A percentile compares a stretch with the other conserved stretches of the same genome.
phyloP scores from a whole-genome alignment of 345 rosid genomes.

The Corchorus olitorius region DNA sequence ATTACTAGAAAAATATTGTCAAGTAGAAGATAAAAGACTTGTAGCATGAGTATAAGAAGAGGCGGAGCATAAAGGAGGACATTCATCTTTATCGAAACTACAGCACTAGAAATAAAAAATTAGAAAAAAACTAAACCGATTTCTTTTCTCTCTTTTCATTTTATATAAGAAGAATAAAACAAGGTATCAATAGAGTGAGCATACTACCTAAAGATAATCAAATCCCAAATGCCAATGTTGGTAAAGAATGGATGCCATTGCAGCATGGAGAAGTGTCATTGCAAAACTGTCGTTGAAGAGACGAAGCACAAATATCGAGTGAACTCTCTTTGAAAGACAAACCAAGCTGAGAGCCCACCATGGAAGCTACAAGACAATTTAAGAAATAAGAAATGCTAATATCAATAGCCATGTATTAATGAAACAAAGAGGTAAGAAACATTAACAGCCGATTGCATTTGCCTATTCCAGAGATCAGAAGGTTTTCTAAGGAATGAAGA shows the following conservation, averaged over 20 bases:
- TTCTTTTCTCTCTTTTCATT: conserved; percentile 19
- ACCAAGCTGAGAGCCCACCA: conserved; percentile 90
- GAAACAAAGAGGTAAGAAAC: not conserved
- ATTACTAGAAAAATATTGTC: conserved; percentile 1
- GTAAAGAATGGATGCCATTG: conserved; percentile 63
- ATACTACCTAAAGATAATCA: conserved; percentile 75
- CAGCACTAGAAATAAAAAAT: conserved; percentile 48
- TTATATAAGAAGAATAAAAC: not conserved
- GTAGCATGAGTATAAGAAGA: conserved; percentile 70
- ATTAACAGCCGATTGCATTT: conserved; percentile 6
- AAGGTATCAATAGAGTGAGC: conserved; percentile 16
- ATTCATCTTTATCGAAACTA: conserved; percentile 95
- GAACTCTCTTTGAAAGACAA: conserved; percentile 86
- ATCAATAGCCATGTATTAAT: not conserved
- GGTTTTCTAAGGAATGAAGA: not conserved
- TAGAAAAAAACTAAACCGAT: conserved; percentile 14
- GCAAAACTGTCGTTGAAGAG: conserved; percentile 94
- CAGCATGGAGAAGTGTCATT: conserved; percentile 80
- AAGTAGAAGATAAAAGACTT: conserved; percentile 46
- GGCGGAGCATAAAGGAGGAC: conserved; percentile 91
- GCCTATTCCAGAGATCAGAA: not conserved
- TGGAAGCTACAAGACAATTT: conserved; percentile 62
- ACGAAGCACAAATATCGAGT: conserved; percentile 92
- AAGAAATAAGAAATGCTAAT: conserved; percentile 7
- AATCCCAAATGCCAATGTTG: conserved; percentile 84